Conservation (phyloP, 768 basidiomycete genomes). For the Tricholoma terreum region DNA sequence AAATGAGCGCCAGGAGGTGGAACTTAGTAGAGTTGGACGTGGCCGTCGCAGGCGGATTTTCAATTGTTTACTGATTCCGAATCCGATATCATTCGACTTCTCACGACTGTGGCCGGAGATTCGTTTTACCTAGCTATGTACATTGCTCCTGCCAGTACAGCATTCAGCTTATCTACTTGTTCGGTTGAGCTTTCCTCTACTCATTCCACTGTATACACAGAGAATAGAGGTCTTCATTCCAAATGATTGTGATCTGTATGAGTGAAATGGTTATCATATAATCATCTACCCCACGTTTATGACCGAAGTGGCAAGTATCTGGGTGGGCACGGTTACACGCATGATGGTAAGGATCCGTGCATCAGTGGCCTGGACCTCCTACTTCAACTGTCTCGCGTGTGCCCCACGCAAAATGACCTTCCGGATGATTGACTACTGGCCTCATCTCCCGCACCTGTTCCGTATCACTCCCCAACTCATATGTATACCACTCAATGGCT, state of each 20-base stretch:
- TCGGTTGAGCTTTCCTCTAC: too few species aligned
- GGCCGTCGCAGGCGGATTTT: constrained; percentile 15
- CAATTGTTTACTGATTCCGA: constrained; percentile 7
- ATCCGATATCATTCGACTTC: constrained; percentile 16
- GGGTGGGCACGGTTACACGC: neutral
- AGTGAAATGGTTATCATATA: too few species aligned
- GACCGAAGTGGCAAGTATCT: too few species aligned
- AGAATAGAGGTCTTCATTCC: too few species aligned
- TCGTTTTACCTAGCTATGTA: too few species aligned
- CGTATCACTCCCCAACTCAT: constrained; percentile 56
- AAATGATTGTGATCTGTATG: neutral
- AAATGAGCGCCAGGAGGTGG: constrained; percentile 13
- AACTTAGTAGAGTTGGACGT: constrained; percentile 16
- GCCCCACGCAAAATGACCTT: constrained; percentile 48
- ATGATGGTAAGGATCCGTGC: neutral
- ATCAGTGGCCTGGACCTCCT: constrained; percentile 30
- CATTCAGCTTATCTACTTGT: too few species aligned
- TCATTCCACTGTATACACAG: too few species aligned
- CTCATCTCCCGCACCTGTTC: constrained; percentile 42
- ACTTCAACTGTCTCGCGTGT: constrained; percentile 33
- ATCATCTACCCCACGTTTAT: neutral
- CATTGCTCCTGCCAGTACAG: too few species aligned
- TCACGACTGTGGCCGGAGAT: too few species aligned
- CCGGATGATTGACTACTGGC: constrained; percentile 31
- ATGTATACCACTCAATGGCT: constrained; percentile 51